phyloP scores from a whole-genome alignment of 768 basidiomycete species.

The Lentinus brumalis region DNA sequence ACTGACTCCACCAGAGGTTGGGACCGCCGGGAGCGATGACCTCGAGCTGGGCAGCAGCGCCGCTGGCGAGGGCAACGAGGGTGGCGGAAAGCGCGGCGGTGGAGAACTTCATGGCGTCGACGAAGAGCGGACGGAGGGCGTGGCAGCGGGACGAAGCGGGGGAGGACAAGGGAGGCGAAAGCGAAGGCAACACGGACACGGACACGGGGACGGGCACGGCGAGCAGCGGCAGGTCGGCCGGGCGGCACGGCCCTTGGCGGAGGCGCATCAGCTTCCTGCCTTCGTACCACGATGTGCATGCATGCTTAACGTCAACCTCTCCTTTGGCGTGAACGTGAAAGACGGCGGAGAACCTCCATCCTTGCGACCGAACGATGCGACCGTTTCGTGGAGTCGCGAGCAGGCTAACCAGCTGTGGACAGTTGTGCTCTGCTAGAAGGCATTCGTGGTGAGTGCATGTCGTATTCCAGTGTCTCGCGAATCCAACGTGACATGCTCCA shows the following conservation, averaged over 20 bases:
- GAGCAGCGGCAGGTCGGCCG: not conserved
- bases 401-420: too few species aligned
- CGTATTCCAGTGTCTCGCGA: too few species aligned
- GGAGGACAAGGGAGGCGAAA: slow-evolving; percentile 3
- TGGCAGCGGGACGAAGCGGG: slow-evolving; percentile 11
- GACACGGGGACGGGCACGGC: not conserved
- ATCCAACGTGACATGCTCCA: too few species aligned
- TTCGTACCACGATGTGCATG: too few species aligned
- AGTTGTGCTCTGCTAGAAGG: too few species aligned
- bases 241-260: not conserved
- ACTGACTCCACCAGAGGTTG: slow-evolving; percentile 62
- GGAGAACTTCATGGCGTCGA: slow-evolving; percentile 35
- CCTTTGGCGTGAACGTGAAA: too few species aligned
- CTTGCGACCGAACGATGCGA: too few species aligned
- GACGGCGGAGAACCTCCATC: too few species aligned
- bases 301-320: too few species aligned
- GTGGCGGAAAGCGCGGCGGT: slow-evolving; percentile 36
- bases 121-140: slow-evolving; percentile 7
- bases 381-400: too few species aligned
- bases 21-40: slow-evolving; percentile 48
- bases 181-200: slow-evolving; percentile 3
- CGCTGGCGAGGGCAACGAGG: slow-evolving; percentile 40
- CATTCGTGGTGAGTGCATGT: too few species aligned
- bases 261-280: not conserved
- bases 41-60: slow-evolving; percentile 43